These are phyloP conservation scores for Trichoderma pleuroti DNA, from an alignment of 2,329 filamentous ascomycete genomes.

Conservation along the genomic window DNA sequence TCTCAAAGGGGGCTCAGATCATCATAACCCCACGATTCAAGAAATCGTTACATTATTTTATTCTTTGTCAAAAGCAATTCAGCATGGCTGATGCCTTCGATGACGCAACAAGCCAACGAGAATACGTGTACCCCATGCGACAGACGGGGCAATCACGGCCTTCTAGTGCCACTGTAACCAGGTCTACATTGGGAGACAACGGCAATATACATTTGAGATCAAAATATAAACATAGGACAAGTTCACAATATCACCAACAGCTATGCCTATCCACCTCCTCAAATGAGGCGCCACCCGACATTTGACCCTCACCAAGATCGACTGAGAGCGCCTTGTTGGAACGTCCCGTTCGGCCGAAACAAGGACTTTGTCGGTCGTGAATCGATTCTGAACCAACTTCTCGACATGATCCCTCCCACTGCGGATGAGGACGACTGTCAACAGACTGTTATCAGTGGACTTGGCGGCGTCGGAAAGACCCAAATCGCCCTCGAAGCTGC, in stretches of 20 bases:
- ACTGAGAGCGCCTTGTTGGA: background rate
- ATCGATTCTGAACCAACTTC: background rate
- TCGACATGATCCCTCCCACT: background rate
- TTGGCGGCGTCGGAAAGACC: background rate
- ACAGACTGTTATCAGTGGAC: background rate
- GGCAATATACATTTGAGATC: background rate
- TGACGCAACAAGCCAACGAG: background rate
- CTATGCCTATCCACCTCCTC: background rate
- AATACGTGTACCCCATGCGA: background rate
- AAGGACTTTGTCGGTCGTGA: background rate
- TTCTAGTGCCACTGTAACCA: fast-evolving
- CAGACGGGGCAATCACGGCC: background rate
- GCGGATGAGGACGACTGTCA: background rate
- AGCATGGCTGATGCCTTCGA: background rate
- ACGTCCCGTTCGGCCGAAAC: background rate
- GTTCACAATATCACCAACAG: background rate
- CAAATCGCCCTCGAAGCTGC: background rate
- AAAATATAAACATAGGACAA: background rate
- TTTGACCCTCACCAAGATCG: background rate
- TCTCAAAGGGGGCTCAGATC: too few relatives aligned
- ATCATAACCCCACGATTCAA: too few relatives aligned
- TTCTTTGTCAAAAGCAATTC: background rate
- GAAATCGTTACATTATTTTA: too few relatives aligned
- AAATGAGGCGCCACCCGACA: background rate
- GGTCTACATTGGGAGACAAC: background rate